Percentiles rank a stretch among this genome's conserved stretches.
These are phyloP conservation scores for Botrytis sinoallii DNA, from an alignment of 2,329 filamentous ascomycete species.

Conservation along the genomic window DNA sequence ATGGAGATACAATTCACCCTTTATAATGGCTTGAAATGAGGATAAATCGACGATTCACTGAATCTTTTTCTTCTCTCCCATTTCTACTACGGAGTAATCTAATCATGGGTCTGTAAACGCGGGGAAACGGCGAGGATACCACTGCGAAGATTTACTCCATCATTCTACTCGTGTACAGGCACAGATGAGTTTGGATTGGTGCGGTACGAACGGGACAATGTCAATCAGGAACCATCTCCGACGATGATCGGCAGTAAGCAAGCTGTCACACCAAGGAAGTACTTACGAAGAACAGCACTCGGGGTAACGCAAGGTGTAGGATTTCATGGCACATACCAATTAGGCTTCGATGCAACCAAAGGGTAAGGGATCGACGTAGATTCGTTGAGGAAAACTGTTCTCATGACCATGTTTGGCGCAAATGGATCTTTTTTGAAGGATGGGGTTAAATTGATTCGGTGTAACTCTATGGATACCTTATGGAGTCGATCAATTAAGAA, in stretches of 20 bases:
- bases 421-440: not conserved
- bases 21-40: not conserved
- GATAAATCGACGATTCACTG: not conserved
- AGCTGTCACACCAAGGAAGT: not conserved
- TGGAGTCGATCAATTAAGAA: not conserved
- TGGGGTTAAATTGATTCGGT: not conserved
- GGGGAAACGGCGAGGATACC: not conserved
- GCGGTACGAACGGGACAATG: not conserved
- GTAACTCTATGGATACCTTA: not conserved
- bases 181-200: not conserved
- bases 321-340: not conserved
- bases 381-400: not conserved
- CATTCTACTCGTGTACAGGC: not conserved
- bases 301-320: not conserved
- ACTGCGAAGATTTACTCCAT: not conserved
- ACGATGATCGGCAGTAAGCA: not conserved
- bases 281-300: not conserved
- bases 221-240: slow-evolving; percentile 6
- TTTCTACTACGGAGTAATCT: not conserved
- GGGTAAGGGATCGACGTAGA: not conserved
- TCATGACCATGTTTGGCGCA: not conserved
- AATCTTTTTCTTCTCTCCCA: not conserved
- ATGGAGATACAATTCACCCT: not conserved
- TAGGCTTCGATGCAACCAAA: not conserved
- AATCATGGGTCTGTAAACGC: not conserved